Base-by-base conservation (phyloP, 2,329 filamentous ascomycete species). In the Fusarium mundagurra region DNA sequence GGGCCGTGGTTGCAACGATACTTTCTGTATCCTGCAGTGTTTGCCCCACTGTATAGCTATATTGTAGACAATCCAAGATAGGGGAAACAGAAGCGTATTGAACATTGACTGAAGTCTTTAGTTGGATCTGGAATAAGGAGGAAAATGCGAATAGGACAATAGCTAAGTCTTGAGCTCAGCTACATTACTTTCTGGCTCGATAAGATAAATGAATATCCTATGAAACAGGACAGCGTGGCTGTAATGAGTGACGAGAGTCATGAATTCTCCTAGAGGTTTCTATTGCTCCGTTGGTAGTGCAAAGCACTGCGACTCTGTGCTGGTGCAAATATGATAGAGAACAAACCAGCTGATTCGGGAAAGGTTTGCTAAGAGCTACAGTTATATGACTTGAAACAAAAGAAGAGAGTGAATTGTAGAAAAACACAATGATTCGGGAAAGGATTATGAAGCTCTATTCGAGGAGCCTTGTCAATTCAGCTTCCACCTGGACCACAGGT, bases 301-400 rank as follows among this genome's bases (percentile, higher is more conserved):
- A 16, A 31, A n/a, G 45, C 16, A 11, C 18, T 22, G 45, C 20
- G 45, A 31, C 14, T 12, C 16, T 10, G 6, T 6, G 20, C n/a
- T 31, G 20, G 3, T 31, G 29, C 6, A 31, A 29, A 22, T 5
- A 8, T n/a, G 27, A 8, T 48, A 4, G 0, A 13, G 20, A 29
- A 29, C 1, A 22, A 29, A 50, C 2, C 20, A 12, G 7, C 7
- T 1, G 10, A 31, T 2, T n/a, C 4, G 4, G 9, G 10, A 7
- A 6, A 17, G 5, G 1, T n/a, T 50, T 6, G 10, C 14, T 6
- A n/a, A 31, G 10, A 12, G 3, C 1, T 0, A 48, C 4, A 31
- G 20, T n/a, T 6, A 8, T 17, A 17, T n/a, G 14, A 22, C 27
- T 6, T 12, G 8, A 7, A 22, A 16, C 3, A 8, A 31, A 8